phyloP scores from a whole-genome alignment of 129 eudicot genomes.

The Flaveria brownii region DNA sequence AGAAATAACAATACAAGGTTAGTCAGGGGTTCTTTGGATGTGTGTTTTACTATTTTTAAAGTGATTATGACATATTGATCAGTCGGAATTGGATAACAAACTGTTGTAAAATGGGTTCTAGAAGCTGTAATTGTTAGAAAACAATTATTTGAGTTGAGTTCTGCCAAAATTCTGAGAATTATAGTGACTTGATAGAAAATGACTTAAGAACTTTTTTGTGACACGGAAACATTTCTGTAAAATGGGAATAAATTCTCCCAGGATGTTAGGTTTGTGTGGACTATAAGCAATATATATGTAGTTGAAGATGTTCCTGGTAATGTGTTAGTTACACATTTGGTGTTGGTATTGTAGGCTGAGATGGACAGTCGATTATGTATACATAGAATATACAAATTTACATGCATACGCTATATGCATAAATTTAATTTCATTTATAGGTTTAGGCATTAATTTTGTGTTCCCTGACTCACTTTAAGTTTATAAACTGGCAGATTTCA shows the following conservation, averaged over 20 bases:
- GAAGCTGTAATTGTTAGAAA: background rate
- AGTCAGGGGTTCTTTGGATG: background rate
- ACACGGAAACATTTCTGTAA: no score
- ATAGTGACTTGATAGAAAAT: no score
- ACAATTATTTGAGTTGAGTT: no score
- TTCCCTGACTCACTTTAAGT: background rate
- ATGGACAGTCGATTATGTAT: background rate
- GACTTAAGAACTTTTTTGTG: no score
- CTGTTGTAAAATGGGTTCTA: background rate
- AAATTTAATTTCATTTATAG: background rate
- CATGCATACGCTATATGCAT: background rate
- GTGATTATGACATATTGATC: background rate
- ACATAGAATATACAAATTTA: background rate
- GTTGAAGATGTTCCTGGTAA: no score
- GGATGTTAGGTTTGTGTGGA: background rate
- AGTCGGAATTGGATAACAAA: background rate
- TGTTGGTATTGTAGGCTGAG: background rate
- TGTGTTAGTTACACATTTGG: background rate
- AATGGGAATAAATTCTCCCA: background rate
- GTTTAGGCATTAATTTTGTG: background rate
- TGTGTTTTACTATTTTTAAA: background rate
- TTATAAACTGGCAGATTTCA: conserved; percentile 56
- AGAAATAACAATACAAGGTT: background rate
- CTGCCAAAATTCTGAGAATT: no score
- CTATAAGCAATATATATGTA: background rate